phyloP scores from a whole-genome alignment of 139 green algal genomes.

The Picocystis salinarum region DNA sequence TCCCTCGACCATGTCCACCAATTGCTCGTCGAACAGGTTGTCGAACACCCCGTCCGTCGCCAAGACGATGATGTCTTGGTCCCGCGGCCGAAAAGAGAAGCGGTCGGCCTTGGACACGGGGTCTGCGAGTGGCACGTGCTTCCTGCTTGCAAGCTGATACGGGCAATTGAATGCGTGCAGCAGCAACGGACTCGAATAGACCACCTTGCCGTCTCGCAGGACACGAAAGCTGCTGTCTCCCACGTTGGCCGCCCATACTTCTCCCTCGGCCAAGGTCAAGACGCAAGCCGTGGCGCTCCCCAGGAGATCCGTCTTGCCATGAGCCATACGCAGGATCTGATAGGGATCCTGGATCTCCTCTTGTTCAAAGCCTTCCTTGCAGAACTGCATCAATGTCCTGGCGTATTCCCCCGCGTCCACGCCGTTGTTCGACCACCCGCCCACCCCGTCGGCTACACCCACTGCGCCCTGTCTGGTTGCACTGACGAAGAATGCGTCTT shows the following conservation, averaged over 20 bases:
- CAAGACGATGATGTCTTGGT: constrained; percentile 6
- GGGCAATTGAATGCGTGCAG: constrained; percentile 10
- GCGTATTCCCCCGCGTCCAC: constrained; percentile 5
- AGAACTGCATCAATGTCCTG: not conserved
- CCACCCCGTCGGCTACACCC: constrained; percentile 70
- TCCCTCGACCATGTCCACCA: too few relatives aligned
- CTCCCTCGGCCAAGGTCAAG: not conserved
- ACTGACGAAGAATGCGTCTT: constrained; percentile 69
- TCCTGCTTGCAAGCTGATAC: constrained; percentile 2
- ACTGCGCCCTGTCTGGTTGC: constrained; percentile 22
- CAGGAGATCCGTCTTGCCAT: not conserved
- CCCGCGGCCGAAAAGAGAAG: not conserved
- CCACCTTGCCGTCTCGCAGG: constrained; percentile 5
- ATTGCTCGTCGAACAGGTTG: too few relatives aligned
- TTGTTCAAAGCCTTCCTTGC: not conserved
- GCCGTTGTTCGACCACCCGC: constrained; percentile 37
- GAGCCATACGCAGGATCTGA: not conserved
- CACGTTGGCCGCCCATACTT: not conserved
- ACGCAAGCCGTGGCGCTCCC: not conserved
- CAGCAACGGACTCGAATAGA: not conserved
- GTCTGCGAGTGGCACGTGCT: not conserved
- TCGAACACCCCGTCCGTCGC: constrained; percentile 12
- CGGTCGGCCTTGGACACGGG: not conserved
- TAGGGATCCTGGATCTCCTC: constrained; percentile 1
- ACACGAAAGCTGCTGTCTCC: constrained; percentile 1